phyloP scores from a whole-genome alignment of 768 basidiomycete genomes.

The Boletales sp. region DNA sequence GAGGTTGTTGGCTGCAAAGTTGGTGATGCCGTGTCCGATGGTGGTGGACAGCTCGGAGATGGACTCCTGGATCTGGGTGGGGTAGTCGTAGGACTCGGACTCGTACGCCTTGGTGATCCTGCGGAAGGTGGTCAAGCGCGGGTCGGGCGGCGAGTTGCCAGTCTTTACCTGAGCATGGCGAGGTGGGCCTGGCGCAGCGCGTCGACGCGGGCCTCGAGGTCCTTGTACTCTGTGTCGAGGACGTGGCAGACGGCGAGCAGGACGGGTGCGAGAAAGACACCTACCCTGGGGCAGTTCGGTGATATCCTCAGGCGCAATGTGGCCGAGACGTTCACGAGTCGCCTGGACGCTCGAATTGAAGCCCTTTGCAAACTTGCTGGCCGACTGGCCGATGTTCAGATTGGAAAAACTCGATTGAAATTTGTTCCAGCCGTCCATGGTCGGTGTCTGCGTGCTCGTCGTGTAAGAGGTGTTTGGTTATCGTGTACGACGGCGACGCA shows the following conservation, averaged over 20 bases:
- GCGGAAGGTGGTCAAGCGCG: neutral
- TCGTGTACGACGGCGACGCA: neutral
- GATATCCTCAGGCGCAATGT: slow-evolving; percentile 89
- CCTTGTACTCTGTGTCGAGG: slow-evolving; percentile 78
- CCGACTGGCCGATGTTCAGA: slow-evolving; percentile 73
- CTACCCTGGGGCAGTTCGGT: slow-evolving; percentile 91
- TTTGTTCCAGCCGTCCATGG: slow-evolving; percentile 62
- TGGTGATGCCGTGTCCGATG: slow-evolving; percentile 71
- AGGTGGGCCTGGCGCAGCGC: slow-evolving; percentile 79
- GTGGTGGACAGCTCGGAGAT: slow-evolving; percentile 65
- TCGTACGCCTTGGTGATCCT: slow-evolving; percentile 90
- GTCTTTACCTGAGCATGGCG: slow-evolving; percentile 69
- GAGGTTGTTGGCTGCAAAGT: slow-evolving; percentile 83
- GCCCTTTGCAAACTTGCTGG: slow-evolving; percentile 73
- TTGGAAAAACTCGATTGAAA: slow-evolving; percentile 56
- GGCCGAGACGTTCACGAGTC: slow-evolving; percentile 83
- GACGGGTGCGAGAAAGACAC: slow-evolving; percentile 6
- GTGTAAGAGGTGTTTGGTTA: slow-evolving; percentile 5
- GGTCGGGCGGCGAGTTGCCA: neutral
- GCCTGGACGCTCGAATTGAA: slow-evolving; percentile 83
- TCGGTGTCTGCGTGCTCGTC: neutral
- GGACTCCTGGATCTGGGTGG: slow-evolving; percentile 83
- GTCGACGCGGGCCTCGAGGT: slow-evolving; percentile 93
- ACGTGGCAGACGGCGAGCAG: neutral
- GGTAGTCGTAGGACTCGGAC: slow-evolving; percentile 85